Conservation (phyloP, 768 basidiomycete species). For the Auriculariales sp. region DNA sequence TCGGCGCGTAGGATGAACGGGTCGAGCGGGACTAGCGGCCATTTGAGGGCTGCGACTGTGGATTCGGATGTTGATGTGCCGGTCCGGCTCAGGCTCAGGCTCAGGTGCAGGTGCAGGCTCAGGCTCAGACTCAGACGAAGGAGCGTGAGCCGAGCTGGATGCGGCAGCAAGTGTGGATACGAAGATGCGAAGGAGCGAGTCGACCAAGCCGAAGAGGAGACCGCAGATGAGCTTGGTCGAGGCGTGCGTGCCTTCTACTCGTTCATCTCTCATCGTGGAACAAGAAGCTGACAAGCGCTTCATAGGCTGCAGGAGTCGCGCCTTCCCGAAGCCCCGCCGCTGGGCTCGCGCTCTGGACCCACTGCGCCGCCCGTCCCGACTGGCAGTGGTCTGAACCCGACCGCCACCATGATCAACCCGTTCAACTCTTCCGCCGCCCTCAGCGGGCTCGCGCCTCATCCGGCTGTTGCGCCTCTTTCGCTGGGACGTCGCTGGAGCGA, state of each 20-base stretch:
- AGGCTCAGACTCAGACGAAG: neutral
- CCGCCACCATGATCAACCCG: slow-evolving; percentile 13
- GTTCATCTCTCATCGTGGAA: slow-evolving; percentile 46
- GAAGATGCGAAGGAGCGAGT: slow-evolving; percentile 30
- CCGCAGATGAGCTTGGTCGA: slow-evolving; percentile 45
- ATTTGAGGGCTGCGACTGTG: too few relatives aligned
- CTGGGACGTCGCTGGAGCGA: neutral
- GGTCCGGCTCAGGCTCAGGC: too few relatives aligned
- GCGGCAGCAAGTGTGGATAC: slow-evolving; percentile 3
- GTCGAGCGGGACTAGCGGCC: too few relatives aligned
- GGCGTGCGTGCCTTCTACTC: slow-evolving; percentile 29
- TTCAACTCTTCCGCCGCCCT: slow-evolving; percentile 7
- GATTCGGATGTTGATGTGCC: slow-evolving; percentile 34
- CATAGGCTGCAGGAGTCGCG: slow-evolving; percentile 70
- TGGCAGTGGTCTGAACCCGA: slow-evolving; percentile 23
- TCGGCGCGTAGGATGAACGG: too few relatives aligned
- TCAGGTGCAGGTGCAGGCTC: too few relatives aligned
- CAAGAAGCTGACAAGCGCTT: too few relatives aligned
- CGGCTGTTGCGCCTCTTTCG: neutral
- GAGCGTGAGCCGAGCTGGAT: too few relatives aligned
- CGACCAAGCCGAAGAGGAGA: slow-evolving; percentile 6
- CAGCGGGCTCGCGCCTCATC: neutral
- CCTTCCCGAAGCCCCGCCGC: slow-evolving; percentile 56
- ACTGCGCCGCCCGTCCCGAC: slow-evolving; percentile 56
- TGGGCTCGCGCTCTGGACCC: slow-evolving; percentile 34